phyloP scores from a whole-genome alignment of 352 stramenopile species.

The Pythium brachiatum region DNA sequence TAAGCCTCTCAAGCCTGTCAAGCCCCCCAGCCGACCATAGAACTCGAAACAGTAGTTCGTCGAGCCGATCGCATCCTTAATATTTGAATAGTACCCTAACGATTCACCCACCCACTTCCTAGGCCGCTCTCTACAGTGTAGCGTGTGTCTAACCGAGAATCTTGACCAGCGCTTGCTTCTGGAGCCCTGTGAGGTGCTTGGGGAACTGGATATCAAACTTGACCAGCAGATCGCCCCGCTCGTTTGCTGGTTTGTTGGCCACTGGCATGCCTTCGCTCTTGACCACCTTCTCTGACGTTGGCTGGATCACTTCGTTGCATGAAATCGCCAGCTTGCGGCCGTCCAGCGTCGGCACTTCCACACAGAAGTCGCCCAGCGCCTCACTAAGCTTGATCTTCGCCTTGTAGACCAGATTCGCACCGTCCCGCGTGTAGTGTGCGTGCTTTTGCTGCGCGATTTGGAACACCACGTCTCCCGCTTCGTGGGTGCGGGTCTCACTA shows the following conservation, averaged over 20 bases:
- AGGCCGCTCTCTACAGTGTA: neutral
- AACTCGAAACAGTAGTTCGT: neutral
- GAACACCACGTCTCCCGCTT: conserved; percentile 94
- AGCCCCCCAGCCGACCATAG: neutral
- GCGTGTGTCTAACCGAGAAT: conserved; percentile 45
- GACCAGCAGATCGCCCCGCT: conserved; percentile 92
- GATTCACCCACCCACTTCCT: neutral
- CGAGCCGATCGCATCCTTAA: conserved; percentile 2
- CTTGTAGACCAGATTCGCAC: conserved; percentile 91
- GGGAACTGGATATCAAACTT: conserved; percentile 96
- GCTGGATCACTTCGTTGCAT: conserved; percentile 91
- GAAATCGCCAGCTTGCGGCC: conserved; percentile 91
- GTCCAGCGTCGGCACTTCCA: conserved; percentile 95
- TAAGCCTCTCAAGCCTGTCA: conserved; percentile 28
- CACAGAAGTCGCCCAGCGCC: conserved; percentile 92
- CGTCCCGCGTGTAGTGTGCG: conserved; percentile 87
- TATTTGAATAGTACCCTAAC: conserved; percentile 12
- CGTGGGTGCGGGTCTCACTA: conserved; percentile 90
- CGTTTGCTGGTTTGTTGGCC: conserved; percentile 34
- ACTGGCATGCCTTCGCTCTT: conserved; percentile 96
- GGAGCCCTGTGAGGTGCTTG: conserved; percentile 88
- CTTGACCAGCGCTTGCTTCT: conserved; percentile 89
- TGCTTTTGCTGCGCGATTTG: conserved; percentile 86
- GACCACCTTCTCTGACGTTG: conserved; percentile 89
- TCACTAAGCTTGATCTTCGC: conserved; percentile 95